These are phyloP conservation scores for Pichia sp. DNA, from an alignment of 1,139 yeast genomes.

Conservation along the genomic window DNA sequence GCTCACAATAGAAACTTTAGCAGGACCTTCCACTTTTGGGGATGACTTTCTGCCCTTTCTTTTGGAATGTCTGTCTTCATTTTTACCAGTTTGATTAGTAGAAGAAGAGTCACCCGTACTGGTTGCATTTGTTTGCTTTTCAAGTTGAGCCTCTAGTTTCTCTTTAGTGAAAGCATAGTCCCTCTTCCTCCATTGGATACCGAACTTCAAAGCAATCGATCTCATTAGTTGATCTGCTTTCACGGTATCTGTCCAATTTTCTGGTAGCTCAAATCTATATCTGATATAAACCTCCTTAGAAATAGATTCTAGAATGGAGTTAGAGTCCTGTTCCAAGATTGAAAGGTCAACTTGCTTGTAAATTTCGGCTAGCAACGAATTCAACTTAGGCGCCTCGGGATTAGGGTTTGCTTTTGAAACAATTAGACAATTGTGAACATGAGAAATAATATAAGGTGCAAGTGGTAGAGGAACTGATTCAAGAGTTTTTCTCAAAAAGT, in stretches of 20 bases:
- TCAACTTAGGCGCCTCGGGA: conserved; percentile 41
- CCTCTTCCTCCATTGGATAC: conserved; percentile 78
- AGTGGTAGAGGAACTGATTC: conserved; percentile 49
- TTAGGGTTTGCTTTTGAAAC: conserved; percentile 44
- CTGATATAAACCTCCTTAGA: conserved; percentile 50
- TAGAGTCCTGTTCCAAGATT: conserved; percentile 39
- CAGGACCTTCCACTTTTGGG: conserved; percentile 4
- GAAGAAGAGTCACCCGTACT: conserved; percentile 16
- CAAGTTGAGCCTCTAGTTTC: conserved; percentile 38
- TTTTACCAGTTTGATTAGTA: conserved; percentile 6
- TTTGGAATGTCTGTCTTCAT: conserved; percentile 27
- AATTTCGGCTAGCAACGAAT: conserved; percentile 41
- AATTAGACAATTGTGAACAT: conserved; percentile 69
- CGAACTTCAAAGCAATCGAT: conserved; percentile 72
- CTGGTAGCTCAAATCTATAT: conserved; percentile 58
- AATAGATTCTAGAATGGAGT: conserved; percentile 43
- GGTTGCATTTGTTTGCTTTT: conserved; percentile 21
- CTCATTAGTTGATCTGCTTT: conserved; percentile 53
- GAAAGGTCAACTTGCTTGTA: conserved; percentile 43
- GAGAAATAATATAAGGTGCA: conserved; percentile 59
- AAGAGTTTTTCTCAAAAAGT: conserved; percentile 54
- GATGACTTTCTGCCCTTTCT: conserved; percentile 37
- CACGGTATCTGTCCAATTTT: conserved; percentile 42
- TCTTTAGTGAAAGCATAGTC: conserved; percentile 49
- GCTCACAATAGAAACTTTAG: conserved; percentile 27